Percentiles rank a stretch among this genome's conserved stretches.
Evolutionary conservation across 1,284 basidiomycete species (phyloP).

Genomic region (Leccinum insolens): DNA sequence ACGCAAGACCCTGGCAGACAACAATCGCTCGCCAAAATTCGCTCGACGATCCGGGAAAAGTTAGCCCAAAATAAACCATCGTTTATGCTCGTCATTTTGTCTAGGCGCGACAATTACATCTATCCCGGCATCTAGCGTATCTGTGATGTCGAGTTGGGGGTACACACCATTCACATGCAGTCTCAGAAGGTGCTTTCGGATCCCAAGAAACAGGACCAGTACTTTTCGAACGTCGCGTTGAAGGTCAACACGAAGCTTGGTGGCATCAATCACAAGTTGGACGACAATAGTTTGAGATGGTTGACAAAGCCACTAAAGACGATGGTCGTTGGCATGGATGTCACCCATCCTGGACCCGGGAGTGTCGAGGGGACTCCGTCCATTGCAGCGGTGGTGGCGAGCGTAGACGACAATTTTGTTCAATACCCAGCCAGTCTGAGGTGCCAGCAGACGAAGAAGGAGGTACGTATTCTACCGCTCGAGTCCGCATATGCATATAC

Average conservation of each 20-base stretch:
- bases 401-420: constrained; percentile 62
- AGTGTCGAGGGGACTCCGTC: constrained; percentile 72
- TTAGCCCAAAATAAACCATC: constrained; percentile 40
- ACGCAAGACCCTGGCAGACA: constrained; percentile 45
- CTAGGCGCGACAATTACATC: constrained; percentile 65
- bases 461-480: constrained; percentile 45
- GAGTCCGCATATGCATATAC: not conserved
- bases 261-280: constrained; percentile 73
- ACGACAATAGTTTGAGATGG: constrained; percentile 60
- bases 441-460: constrained; percentile 67
- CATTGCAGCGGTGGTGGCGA: constrained; percentile 81
- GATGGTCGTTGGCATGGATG: constrained; percentile 77
- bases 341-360: constrained; percentile 71
- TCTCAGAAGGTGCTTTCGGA: constrained; percentile 59
- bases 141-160: constrained; percentile 65
- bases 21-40: constrained; percentile 44
- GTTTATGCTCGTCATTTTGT: constrained; percentile 67
- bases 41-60: constrained; percentile 38
- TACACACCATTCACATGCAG: constrained; percentile 69
- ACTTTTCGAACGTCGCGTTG: constrained; percentile 57
- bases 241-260: constrained; percentile 72
- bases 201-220: constrained; percentile 64
- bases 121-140: constrained; percentile 79
- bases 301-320: constrained; percentile 58
- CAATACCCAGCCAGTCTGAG: constrained; percentile 72